Evolutionary conservation across 1,284 basidiomycete species (phyloP), one percentile per base, ranked within the genome.

Genomic region (Microbotryum violaceum): DNA sequence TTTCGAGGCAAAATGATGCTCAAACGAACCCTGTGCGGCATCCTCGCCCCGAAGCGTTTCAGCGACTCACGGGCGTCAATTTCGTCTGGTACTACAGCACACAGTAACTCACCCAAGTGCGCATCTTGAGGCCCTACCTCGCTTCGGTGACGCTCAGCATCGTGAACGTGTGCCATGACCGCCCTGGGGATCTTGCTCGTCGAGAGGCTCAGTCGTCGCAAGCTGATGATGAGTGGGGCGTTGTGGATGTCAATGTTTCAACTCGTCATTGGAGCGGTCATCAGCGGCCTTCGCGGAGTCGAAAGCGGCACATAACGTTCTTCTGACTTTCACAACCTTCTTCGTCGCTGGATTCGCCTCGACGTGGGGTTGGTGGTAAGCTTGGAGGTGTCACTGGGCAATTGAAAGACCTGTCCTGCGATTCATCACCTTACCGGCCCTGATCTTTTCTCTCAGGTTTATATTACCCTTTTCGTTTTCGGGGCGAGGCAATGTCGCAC

Each of bases 1-100:
- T 46, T 31, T 2, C 42, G 16, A 14, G 12, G 14, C 23, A 20
- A 14, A 23, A 31, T 47, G 44, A 44, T 47, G 9, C 23, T 9
- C 18, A 7, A 27, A 4, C 27, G 25, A 20, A 61, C 58, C 1
- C 57, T 66, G n/a, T 52, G 61, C 49, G 65, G 62, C 2, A 64
- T 59, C 20, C 63, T 59, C n/a, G 46, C 65, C 3, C 65, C 3
- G 63, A 63, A 46, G 60, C 60, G 60, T 61, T 65, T 58, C 66
- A 68, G 37, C 66, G 65, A 50, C 37, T 57, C 53, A 68, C 66
- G 37, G 66, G 66, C 59, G 59, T 66, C 55, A 66, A 63, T 46
- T 61, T 52, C 27, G 33, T 52, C 29, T 52, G 27, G 23, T 55
- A 46, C 44, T 47, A 44, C 16, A 54, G 37, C 5, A 54, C 37